Evolutionary conservation across 2,329 filamentous ascomycete genomes (phyloP), one percentile per base, ranked within the genome.

Genomic region (Graphiopsis chlorocephala): DNA sequence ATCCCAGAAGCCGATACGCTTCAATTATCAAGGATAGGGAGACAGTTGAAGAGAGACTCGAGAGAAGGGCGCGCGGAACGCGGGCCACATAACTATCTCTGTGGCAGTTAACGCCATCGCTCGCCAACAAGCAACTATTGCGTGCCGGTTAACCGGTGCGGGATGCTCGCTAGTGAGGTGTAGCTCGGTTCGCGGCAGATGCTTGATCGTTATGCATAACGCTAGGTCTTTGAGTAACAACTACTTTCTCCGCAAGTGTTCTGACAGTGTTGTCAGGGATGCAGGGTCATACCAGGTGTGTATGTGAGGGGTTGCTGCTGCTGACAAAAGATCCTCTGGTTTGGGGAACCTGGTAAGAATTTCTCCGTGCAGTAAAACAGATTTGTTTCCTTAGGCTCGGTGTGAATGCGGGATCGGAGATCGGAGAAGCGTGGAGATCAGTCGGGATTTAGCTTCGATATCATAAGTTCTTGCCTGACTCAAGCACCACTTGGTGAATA

Each of bases 191-290:
- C 5, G 17, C 59, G 59, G 59, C 47, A 61, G 47, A 61, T 52
- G 59, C 59, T 61, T 61, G 59, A 42, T 61, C 23, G 35, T 14
- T 61, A 61, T 61, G 59, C 59, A 53, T 61, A 61, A 61, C 20
- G 28, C 38, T 29, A 29, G 20, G 5, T 31, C 26, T 45, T 45
- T 20, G 20, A 11, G 14, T 10, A 52, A 12, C 10, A 25, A 58
- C 33, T 8, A 23, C 10, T 53, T 25, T 45, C 33, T 45, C 31
- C 31, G 35, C 55, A 35, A 35, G 17, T n/a, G 12, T 45, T 20
- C n/a, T 23, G 38, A 8, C 5, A 20, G 38, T 15, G 33, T 6
- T n/a, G 12, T 20, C 38, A 45, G n/a, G 38, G 7, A 45, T 10
- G 38, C n/a, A 45, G 7, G 23, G 38, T n/a, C n/a, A 45, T 45